Percentiles rank a stretch among this genome's conserved stretches.
phyloP scores from a whole-genome alignment of 176 grass and related monocot genomes.

The Cenchrus purpureus region DNA sequence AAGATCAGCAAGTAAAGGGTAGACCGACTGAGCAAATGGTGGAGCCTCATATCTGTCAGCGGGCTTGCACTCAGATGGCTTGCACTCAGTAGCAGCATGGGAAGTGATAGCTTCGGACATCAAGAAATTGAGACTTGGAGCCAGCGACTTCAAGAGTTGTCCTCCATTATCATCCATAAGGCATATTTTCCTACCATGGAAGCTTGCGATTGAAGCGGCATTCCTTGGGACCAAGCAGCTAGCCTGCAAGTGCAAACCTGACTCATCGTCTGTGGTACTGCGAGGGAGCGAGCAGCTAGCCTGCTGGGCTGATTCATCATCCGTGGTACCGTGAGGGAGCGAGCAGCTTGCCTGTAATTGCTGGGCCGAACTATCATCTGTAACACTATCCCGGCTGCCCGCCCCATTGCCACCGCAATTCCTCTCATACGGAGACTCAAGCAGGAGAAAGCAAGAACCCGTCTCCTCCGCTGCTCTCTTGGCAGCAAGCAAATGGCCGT shows the following conservation, averaged over 20 bases:
- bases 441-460: conserved; percentile 69
- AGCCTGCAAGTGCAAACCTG: conserved; percentile 50
- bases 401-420: conserved; percentile 29
- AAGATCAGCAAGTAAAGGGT: conserved; percentile 85
- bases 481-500: conserved; percentile 84
- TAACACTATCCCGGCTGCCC: conserved; percentile 3
- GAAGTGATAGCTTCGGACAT: conserved; percentile 46
- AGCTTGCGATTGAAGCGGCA: conserved; percentile 43
- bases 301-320: conserved; percentile 41
- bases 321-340: conserved; percentile 31
- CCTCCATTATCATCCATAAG: conserved; percentile 59
- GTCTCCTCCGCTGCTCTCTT: conserved; percentile 82
- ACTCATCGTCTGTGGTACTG: conserved; percentile 23
- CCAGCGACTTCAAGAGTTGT: conserved; percentile 59
- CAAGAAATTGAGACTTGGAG: conserved; percentile 57
- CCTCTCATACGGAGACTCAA: conserved; percentile 87
- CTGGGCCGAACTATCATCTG: conserved; percentile 37
- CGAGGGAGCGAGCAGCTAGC: conserved; percentile 48
- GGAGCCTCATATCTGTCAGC: conserved; percentile 56
- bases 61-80: conserved; percentile 49
- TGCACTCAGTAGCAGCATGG: conserved; percentile 33
- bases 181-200: conserved; percentile 55
- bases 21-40: conserved; percentile 73
- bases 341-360: conserved; percentile 50
- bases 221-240: conserved; percentile 59